These are phyloP conservation scores for Cystobasidium sp. DNA, from an alignment of 1,284 basidiomycete genomes.

Conservation along the genomic window DNA sequence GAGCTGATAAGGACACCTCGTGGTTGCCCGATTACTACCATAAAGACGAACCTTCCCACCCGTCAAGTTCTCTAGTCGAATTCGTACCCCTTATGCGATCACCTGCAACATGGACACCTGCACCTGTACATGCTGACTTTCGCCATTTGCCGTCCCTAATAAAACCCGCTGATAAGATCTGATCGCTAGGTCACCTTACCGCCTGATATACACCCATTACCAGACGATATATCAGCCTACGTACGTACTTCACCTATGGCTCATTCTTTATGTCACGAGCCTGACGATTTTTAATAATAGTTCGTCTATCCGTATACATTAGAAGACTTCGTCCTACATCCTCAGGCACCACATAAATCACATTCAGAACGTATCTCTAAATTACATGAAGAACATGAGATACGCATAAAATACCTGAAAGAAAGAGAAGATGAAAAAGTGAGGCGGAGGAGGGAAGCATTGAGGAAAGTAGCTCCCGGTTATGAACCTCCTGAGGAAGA, in stretches of 20 bases:
- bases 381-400: constrained; percentile 48
- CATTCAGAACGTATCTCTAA: constrained; percentile 62
- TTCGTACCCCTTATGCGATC: constrained; percentile 83
- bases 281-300: constrained; percentile 59
- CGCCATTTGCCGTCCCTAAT: background rate
- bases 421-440: constrained; percentile 77
- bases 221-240: constrained; percentile 83
- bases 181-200: constrained; percentile 72
- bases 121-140: constrained; percentile 64
- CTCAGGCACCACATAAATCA: constrained; percentile 69
- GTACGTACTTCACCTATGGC: constrained; percentile 64
- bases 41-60: constrained; percentile 37
- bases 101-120: constrained; percentile 82
- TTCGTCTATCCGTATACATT: constrained; percentile 92
- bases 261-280: background rate
- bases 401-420: constrained; percentile 70
- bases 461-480: constrained; percentile 52
- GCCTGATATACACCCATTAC: constrained; percentile 86
- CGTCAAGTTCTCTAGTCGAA: constrained; percentile 41
- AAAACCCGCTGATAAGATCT: background rate
- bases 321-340: constrained; percentile 73
- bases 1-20: background rate
- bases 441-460: constrained; percentile 61
- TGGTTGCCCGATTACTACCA: background rate
- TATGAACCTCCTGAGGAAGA: constrained; percentile 47